phyloP scores from a whole-genome alignment of 768 basidiomycete genomes.

The Dioszegia hungarica region DNA sequence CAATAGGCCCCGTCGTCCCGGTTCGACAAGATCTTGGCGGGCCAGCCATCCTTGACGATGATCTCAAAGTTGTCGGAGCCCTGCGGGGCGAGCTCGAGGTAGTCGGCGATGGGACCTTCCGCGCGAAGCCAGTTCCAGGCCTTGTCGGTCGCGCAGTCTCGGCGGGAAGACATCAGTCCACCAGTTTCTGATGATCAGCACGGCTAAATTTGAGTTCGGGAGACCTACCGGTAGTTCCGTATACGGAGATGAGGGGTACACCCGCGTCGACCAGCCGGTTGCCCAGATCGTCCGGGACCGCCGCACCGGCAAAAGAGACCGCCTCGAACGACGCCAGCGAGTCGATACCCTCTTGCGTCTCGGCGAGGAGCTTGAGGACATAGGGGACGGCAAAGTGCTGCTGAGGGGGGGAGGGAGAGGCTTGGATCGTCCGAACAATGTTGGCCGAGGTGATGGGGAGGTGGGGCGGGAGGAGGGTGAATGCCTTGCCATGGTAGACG shows the following conservation, averaged over 20 bases:
- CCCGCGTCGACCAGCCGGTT: conserved; percentile 55
- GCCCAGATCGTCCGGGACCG: conserved; percentile 58
- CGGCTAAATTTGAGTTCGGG: background rate
- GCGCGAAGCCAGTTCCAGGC: conserved; percentile 57
- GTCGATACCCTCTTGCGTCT: conserved; percentile 53
- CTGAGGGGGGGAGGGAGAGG: conserved; percentile 33
- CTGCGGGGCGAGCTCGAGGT: conserved; percentile 53
- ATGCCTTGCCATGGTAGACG: conserved; percentile 42
- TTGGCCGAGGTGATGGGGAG: conserved; percentile 44
- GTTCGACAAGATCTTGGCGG: conserved; percentile 55
- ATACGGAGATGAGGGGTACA: conserved; percentile 55
- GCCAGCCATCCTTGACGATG: conserved; percentile 57
- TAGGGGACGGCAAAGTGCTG: conserved; percentile 49
- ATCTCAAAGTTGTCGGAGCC: conserved; percentile 54
- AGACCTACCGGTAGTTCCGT: conserved; percentile 52
- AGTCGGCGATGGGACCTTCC: conserved; percentile 45
- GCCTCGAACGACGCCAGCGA: conserved; percentile 53
- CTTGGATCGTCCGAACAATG: conserved; percentile 33
- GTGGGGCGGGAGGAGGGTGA: conserved; percentile 44
- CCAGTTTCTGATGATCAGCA: conserved; percentile 30
- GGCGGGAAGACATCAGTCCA: conserved; percentile 39
- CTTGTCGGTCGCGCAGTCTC: conserved; percentile 55
- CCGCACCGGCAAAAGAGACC: conserved; percentile 57
- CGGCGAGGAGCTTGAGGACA: conserved; percentile 53
- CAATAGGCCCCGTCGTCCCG: conserved; percentile 58